Base-by-base conservation (phyloP, 75 land plant species). In the Sequoiadendron giganteum region DNA sequence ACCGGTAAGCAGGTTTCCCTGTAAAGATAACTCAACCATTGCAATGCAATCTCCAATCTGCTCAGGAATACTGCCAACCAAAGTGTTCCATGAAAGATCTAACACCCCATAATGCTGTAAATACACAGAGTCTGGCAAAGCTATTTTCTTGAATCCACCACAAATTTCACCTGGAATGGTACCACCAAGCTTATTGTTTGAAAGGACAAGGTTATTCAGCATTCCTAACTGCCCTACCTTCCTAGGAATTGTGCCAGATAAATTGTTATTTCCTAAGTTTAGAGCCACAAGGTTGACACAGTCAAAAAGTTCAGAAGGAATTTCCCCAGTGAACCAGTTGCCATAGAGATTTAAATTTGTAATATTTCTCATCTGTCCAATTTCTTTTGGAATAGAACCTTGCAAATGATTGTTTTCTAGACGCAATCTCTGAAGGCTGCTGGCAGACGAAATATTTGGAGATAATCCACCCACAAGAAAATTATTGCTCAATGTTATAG, bases 171-270 rank as follows among this genome's bases (percentile, higher is more conserved):
- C 78, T 6, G 99, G 99, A 43, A 97, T 96, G 13, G 56, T 30
- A 1, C 99, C 98, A 10, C 95, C 90, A 47, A 97, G 91, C 76
- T 87, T 80, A 86, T 97, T 97, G 43, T 93, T 88, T 4, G 99
- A 97, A 25, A 97, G 92, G 19, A 96, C 95, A 77, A 97, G 87
- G 87, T 90, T 90, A 45, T 95, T 92, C 15, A 97, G 87, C 88
- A 88, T 91, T 5, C 75, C 85, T n/a, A 97, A 88, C 47, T 88
- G 56, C 1, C 93, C 89, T 16, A 97, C 84, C 18, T 88, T 80
- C 16, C 80, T 83, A 1, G 99, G 98, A 52, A 97, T 95, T 3
- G 88, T 55, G 0, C 99, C 99, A 6, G 86, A 86, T 61, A 97
- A 89, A 40, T 52, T 77, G 88, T 97, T 97, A 47, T 83, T 87